Conservation (phyloP, 2,329 filamentous ascomycete genomes). For the Aureobasidium lini region DNA sequence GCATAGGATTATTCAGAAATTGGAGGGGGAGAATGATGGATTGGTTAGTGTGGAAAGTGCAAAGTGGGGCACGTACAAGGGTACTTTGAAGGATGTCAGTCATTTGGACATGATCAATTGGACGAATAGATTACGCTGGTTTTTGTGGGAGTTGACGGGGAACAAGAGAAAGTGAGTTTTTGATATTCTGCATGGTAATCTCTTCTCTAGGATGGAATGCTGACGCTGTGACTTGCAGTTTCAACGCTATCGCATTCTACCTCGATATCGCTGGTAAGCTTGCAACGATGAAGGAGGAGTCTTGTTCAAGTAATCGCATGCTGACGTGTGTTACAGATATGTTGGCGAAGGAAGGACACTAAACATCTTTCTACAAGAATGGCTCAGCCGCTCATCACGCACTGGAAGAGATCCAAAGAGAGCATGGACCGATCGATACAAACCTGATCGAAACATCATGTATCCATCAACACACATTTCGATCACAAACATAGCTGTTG, state of each 20-base stretch:
- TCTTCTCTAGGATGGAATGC: neutral
- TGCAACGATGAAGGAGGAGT: neutral
- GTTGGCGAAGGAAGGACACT: slow-evolving; percentile 29
- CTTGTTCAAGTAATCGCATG: neutral
- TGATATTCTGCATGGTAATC: neutral
- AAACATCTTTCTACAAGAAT: neutral
- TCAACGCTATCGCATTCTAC: slow-evolving; percentile 59
- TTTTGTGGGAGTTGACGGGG: slow-evolving; percentile 49
- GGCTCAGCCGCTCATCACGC: no score
- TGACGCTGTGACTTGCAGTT: slow-evolving; percentile 33
- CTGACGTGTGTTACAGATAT: slow-evolving; percentile 31
- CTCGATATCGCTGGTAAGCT: slow-evolving; percentile 55
- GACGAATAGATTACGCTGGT: slow-evolving; percentile 55
- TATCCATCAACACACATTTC: no score
- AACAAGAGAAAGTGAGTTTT: slow-evolving; percentile 44
- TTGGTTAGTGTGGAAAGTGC: slow-evolving; percentile 56
- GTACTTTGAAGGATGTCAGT: slow-evolving; percentile 55
- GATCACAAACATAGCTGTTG: no score
- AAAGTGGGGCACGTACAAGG: slow-evolving; percentile 56
- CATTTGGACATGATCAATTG: slow-evolving; percentile 61
- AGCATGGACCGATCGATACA: no score
- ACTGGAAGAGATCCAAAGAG: no score
- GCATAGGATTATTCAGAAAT: slow-evolving; percentile 45
- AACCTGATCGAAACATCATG: no score
- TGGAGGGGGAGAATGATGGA: slow-evolving; percentile 56